Conservation (phyloP, 2,329 filamentous ascomycete genomes). For the Ceratocystis alfenasii region DNA sequence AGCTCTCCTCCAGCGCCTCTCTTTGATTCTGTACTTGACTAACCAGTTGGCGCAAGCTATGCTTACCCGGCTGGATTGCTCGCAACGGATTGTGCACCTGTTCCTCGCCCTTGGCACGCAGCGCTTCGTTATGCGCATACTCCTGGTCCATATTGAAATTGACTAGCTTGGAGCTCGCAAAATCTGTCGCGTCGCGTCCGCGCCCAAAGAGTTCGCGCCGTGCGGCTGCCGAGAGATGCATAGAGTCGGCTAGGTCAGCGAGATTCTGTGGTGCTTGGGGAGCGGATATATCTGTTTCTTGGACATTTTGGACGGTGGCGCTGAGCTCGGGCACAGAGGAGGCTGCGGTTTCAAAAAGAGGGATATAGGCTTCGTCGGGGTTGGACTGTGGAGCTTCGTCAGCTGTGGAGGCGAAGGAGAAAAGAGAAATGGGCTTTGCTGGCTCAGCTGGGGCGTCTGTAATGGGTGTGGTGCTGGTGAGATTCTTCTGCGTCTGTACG, state of each 20-base stretch:
- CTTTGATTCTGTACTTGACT: slow-evolving; percentile 70
- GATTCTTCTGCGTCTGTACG: not conserved
- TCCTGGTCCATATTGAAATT: slow-evolving; percentile 84
- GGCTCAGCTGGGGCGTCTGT: not conserved
- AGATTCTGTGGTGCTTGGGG: slow-evolving; percentile 23
- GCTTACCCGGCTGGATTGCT: slow-evolving; percentile 69
- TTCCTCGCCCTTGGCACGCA: slow-evolving; percentile 58
- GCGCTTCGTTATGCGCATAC: slow-evolving; percentile 70
- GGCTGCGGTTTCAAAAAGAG: slow-evolving; percentile 36
- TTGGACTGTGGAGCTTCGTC: slow-evolving; percentile 24
- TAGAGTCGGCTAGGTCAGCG: slow-evolving; percentile 53
- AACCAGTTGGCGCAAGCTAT: slow-evolving; percentile 78
- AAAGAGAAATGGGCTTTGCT: slow-evolving; percentile 49
- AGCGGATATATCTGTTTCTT: slow-evolving; percentile 27
- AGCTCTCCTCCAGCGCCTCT: slow-evolving; percentile 84
- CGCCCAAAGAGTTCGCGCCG: slow-evolving; percentile 80
- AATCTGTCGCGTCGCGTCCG: slow-evolving; percentile 32
- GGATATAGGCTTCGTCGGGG: slow-evolving; percentile 35
- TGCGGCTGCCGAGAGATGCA: slow-evolving; percentile 66
- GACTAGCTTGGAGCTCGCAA: slow-evolving; percentile 53
- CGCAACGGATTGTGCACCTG: slow-evolving; percentile 68
- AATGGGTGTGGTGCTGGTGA: not conserved
- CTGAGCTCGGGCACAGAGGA: slow-evolving; percentile 28
- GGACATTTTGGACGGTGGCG: slow-evolving; percentile 23
- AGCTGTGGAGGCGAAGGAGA: slow-evolving; percentile 45